These are phyloP conservation scores for Lasiodiplodia theobromae DNA, from an alignment of 2,329 filamentous ascomycete genomes.

Conservation along the genomic window DNA sequence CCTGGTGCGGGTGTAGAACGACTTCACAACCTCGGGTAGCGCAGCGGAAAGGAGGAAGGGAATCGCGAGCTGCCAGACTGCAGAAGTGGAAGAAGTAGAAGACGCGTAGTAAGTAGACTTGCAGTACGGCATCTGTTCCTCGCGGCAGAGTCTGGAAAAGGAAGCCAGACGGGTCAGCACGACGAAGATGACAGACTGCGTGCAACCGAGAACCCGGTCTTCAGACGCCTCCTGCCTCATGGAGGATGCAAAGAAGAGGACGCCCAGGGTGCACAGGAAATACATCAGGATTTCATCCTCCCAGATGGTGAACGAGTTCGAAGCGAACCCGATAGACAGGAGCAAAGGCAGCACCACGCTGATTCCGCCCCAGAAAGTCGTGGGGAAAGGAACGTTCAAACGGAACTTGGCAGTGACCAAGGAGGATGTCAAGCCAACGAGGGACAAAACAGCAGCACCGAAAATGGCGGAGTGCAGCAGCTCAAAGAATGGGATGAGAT, in stretches of 20 bases:
- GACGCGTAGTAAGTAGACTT: conserved; percentile 95
- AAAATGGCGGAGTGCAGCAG: conserved; percentile 51
- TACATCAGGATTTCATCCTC: conserved; percentile 94
- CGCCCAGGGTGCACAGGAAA: conserved; percentile 86
- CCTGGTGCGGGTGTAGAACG: conserved; percentile 80
- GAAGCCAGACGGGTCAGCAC: conserved; percentile 80
- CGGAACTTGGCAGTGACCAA: conserved; percentile 51
- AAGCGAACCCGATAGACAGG: conserved; percentile 92
- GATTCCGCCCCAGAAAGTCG: conserved; percentile 88
- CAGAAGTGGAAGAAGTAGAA: conserved; percentile 87
- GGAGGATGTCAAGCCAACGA: conserved; percentile 49
- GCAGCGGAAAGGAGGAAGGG: conserved; percentile 76
- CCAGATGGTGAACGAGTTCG: conserved; percentile 99
- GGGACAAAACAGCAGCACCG: conserved; percentile 48
- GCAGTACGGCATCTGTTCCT: conserved; percentile 98
- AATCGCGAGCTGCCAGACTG: conserved; percentile 84
- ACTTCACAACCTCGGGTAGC: conserved; percentile 77
- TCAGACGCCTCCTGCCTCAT: conserved; percentile 71
- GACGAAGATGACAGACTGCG: conserved; percentile 85
- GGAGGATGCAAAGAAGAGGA: conserved; percentile 76
- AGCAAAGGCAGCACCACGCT: conserved; percentile 81
- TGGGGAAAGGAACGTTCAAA: conserved; percentile 67
- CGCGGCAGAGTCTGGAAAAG: conserved; percentile 89
- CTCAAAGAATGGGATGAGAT: conserved; percentile 49
- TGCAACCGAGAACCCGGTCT: conserved; percentile 78